Evolutionary conservation across 1,139 yeast genomes (phyloP), one percentile per base, ranked within the genome.

Genomic region (Debaryomycetaceae sp.): DNA sequence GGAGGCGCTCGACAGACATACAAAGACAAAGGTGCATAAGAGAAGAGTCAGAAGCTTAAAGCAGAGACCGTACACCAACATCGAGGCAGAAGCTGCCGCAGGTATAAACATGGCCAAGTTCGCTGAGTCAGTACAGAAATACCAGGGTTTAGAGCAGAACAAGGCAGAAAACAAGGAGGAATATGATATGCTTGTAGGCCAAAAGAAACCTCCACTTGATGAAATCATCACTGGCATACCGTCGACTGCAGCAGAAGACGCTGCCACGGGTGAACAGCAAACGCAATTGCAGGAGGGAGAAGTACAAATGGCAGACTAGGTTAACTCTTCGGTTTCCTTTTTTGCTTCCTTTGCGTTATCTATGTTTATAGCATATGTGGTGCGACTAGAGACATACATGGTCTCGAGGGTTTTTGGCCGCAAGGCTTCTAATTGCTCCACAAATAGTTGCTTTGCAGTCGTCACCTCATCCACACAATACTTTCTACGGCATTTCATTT

Each of bases 41-140:
- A 78, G 98, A 64, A 74, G 96, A 56, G 84, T 86, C 26, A 87
- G 81, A 62, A 85, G 81, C 38, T 69, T 92, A 50, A 79, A 75
- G 42, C 80, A 74, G 40, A 82, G 84, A 40, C 97, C 98, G 5
- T 92, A 91, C 59, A 82, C 96, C 5, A 82, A 78, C 38, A 79
- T 86, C 47, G 98, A 91, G 58, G 84, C 95, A 30, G 89, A 88
- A 55, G 96, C 96, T 31, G 97, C 96, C 1, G 77, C 85, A 0
- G 98, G 98, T 3, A 70, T 76, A 22, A 83, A 87, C 58, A 70
- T 89, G 61, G 70, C 71, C 37, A 82, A 78, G 59, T 91, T 81
- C 57, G 59, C 83, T 53, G 70, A 73, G 41, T 72, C 79, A 40
- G 87, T 83, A 22, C 83, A 82, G 46, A 68, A 77, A 51, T 74